These are phyloP conservation scores for Penicillium canescens DNA, from an alignment of 495 filamentous ascomycete species.

Conservation along the genomic window DNA sequence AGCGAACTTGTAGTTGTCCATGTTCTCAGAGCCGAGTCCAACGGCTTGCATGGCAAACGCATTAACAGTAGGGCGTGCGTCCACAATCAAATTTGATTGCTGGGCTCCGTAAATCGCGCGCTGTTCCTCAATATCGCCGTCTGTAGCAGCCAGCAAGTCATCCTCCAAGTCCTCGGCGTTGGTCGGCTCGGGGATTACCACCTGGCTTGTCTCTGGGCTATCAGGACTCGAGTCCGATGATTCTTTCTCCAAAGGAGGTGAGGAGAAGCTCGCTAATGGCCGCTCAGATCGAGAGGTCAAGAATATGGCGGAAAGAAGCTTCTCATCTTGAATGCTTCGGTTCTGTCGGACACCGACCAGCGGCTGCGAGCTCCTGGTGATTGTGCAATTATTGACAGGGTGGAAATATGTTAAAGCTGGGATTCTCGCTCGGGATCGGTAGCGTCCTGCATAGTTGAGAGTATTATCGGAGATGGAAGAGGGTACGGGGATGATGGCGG, in stretches of 20 bases:
- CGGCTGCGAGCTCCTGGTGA: constrained; percentile 93
- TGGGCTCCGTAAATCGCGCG: constrained; percentile 86
- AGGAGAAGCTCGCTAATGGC: constrained; percentile 45
- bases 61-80: constrained; percentile 94
- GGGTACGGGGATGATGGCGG: constrained; percentile 79
- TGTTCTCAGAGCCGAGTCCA: constrained; percentile 93
- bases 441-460: constrained; percentile 88
- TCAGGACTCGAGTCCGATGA: constrained; percentile 58
- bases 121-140: constrained; percentile 40
- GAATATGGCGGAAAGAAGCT: constrained; percentile 89
- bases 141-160: constrained; percentile 58
- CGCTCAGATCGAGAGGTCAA: constrained; percentile 62
- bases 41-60: constrained; percentile 94
- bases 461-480: constrained; percentile 91
- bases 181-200: constrained; percentile 43
- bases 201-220: constrained; percentile 44
- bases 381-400: constrained; percentile 94
- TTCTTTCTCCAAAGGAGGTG: constrained; percentile 48
- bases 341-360: constrained; percentile 84
- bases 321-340: constrained; percentile 93
- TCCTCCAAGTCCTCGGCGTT: constrained; percentile 71
- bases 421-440: constrained; percentile 84
- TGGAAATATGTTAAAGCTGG: constrained; percentile 91
- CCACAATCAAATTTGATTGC: constrained; percentile 92
- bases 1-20: constrained; percentile 94